phyloP scores from a whole-genome alignment of 2,329 filamentous ascomycete genomes.

The Juglanconis oblonga region DNA sequence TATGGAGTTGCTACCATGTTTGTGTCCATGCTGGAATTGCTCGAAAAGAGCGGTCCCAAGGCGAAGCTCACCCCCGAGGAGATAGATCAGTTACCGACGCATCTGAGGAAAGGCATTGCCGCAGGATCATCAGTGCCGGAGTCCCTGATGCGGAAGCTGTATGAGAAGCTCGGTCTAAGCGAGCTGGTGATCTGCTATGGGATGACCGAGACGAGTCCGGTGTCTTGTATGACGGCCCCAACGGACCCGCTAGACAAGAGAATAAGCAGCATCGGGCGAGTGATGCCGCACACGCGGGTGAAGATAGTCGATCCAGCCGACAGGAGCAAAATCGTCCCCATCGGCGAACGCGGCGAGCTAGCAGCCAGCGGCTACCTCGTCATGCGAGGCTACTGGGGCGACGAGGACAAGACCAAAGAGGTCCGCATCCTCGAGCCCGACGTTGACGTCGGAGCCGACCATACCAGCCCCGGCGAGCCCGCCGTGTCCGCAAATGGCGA shows the following conservation, averaged over 20 bases:
- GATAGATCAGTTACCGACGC: conserved; percentile 26
- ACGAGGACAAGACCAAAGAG: conserved; percentile 65
- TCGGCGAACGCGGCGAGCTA: conserved; percentile 73
- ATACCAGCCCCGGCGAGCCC: conserved; percentile 19
- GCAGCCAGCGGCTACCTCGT: conserved; percentile 81
- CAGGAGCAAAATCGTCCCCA: conserved; percentile 53
- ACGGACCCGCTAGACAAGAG: conserved; percentile 71
- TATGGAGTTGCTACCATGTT: conserved; percentile 97
- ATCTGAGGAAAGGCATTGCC: conserved; percentile 83
- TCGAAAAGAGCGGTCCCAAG: conserved; percentile 32
- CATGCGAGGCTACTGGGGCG: conserved; percentile 90
- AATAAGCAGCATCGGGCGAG: conserved; percentile 72
- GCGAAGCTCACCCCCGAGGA: conserved; percentile 6
- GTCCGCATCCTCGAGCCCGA: conserved; percentile 49
- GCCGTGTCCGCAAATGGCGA: conserved; percentile 23
- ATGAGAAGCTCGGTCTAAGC: conserved; percentile 69
- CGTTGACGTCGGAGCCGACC: conserved; percentile 19
- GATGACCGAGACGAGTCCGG: conserved; percentile 87
- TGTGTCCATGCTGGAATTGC: conserved; percentile 75
- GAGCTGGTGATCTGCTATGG: conserved; percentile 94
- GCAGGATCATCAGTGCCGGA: conserved; percentile 84
- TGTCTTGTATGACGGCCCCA: conserved; percentile 78
- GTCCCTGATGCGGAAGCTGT: conserved; percentile 74
- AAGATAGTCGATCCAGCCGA: conserved; percentile 74
- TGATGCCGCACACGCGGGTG: conserved; percentile 74